These are phyloP conservation scores for Penicillium arizonense DNA, from an alignment of 495 filamentous ascomycete species.

Conservation along the genomic window DNA sequence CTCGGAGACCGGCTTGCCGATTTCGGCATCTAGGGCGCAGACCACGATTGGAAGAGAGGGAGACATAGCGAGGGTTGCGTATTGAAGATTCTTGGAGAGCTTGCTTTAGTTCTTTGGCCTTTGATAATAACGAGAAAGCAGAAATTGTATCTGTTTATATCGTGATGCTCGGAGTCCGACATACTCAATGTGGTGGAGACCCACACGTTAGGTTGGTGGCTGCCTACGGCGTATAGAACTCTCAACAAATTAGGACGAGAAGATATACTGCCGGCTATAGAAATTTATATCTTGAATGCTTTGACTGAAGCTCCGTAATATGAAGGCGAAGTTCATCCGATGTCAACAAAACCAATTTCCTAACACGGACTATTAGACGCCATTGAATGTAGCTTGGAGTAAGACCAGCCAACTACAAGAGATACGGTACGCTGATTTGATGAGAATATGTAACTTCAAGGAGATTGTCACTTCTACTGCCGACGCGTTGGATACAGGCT, in stretches of 20 bases:
- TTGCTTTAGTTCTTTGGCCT: too few relatives aligned
- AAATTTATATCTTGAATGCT: background rate
- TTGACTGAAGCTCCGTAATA: background rate
- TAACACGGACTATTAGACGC: too few relatives aligned
- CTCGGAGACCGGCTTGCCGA: conserved; percentile 25
- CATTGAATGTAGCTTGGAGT: too few relatives aligned
- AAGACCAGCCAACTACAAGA: too few relatives aligned
- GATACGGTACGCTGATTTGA: too few relatives aligned
- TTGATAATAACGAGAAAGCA: background rate
- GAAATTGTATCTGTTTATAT: background rate
- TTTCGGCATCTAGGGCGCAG: conserved; percentile 20
- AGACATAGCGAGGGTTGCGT: conserved; percentile 3
- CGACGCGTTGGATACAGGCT: too few relatives aligned
- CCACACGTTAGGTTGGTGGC: background rate
- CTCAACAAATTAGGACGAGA: too few relatives aligned
- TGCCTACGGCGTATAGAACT: too few relatives aligned
- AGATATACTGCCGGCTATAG: background rate
- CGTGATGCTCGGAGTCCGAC: conserved; percentile 1
- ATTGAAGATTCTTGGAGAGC: background rate
- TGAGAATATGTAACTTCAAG: too few relatives aligned
- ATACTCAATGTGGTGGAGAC: background rate
- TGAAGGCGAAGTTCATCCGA: too few relatives aligned
- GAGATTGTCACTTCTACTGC: too few relatives aligned
- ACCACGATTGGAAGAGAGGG: conserved; percentile 16
- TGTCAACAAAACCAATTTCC: too few relatives aligned